Conservation (phyloP, 2,329 filamentous ascomycete species). For the Aspergillus nomiae region DNA sequence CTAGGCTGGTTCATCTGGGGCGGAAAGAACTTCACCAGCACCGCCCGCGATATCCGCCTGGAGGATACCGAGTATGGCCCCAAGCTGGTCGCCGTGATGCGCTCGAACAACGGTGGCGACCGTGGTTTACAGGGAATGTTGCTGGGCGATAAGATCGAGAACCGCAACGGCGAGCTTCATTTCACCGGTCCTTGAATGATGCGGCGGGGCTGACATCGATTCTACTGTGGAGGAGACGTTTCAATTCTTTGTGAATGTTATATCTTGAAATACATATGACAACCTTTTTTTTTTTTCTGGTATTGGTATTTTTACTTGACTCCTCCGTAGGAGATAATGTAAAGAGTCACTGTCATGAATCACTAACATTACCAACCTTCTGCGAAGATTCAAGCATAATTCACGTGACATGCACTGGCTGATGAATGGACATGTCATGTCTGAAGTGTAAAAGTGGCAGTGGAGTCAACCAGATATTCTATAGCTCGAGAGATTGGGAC, state of each 20-base stretch:
- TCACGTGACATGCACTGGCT: neutral
- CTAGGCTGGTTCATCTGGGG: conserved; percentile 26
- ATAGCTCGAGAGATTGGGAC: no score
- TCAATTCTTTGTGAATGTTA: neutral
- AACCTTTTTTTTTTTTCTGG: neutral
- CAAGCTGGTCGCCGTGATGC: conserved; percentile 19
- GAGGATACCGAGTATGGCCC: conserved; percentile 18
- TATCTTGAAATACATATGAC: neutral
- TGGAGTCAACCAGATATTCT: neutral
- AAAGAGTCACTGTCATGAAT: neutral
- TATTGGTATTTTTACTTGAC: neutral
- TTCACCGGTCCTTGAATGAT: neutral
- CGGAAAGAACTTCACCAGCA: conserved; percentile 21
- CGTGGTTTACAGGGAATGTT: conserved; percentile 19
- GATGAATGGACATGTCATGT: neutral
- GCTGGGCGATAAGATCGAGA: conserved; percentile 21
- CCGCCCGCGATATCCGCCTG: conserved; percentile 17
- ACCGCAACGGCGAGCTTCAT: conserved; percentile 16
- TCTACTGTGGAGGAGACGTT: no score
- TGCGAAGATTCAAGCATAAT: no score
- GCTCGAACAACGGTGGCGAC: conserved; percentile 14
- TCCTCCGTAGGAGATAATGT: neutral
- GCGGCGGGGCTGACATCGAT: neutral
- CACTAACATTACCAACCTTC: no score
- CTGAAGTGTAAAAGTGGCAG: neutral